Conservation (phyloP, 139 green algal genomes). For the Chlamydomonas asymmetrica region DNA sequence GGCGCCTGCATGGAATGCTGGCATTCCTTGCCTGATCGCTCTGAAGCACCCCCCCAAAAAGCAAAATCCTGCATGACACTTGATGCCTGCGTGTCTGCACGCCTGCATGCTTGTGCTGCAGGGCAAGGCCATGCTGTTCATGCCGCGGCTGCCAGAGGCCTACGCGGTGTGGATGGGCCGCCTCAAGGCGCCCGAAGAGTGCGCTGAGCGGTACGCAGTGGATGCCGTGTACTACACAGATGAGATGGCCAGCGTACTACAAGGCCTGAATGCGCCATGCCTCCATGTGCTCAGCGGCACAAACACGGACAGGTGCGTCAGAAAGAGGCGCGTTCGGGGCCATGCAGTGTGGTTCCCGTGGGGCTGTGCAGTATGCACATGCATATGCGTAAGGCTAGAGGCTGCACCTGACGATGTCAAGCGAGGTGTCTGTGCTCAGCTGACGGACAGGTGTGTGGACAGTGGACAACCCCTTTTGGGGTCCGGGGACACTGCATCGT, state of each 20-base stretch:
- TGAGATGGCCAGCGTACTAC: conserved; percentile 67
- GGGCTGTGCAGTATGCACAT: too few relatives aligned
- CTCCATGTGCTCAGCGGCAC: conserved; percentile 69
- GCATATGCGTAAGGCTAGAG: too few relatives aligned
- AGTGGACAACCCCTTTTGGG: too few relatives aligned
- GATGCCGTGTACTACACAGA: conserved; percentile 81
- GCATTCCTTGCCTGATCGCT: not conserved
- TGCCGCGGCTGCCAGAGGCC: conserved; percentile 70
- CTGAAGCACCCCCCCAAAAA: not conserved
- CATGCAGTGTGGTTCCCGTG: too few relatives aligned
- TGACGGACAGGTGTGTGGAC: too few relatives aligned
- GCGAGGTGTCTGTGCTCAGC: too few relatives aligned
- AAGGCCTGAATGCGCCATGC: conserved; percentile 19
- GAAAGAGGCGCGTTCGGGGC: too few relatives aligned
- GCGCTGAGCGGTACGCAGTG: conserved; percentile 66
- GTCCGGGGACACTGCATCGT: too few relatives aligned
- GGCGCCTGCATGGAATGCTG: not conserved
- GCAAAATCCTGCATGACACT: not conserved
- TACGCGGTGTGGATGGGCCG: conserved; percentile 88
- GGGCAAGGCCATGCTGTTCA: conserved; percentile 69
- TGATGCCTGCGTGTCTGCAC: not conserved
- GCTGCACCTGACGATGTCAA: too few relatives aligned
- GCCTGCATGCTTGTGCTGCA: conserved; percentile 18
- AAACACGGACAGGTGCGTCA: conserved; percentile 71
- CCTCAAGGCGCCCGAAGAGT: conserved; percentile 57